A percentile compares a stretch with the other conserved stretches of the same genome.
These are phyloP conservation scores for Fraxinus velutina DNA, from an alignment of 305 asterid species.

Conservation along the genomic window DNA sequence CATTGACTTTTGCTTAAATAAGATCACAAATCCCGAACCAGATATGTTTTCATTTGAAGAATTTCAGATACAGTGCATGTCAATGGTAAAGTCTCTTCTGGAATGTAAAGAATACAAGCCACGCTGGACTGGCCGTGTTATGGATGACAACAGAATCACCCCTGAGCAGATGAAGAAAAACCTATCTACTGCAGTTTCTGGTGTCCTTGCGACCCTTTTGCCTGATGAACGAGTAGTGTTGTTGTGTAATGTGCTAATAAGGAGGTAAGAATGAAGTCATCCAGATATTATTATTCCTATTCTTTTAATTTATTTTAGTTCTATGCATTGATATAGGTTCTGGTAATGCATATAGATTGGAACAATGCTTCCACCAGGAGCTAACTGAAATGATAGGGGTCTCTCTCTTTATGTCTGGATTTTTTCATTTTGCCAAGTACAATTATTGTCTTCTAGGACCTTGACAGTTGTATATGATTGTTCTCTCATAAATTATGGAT, in stretches of 20 bases:
- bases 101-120: constrained; percentile 91
- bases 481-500: not conserved
- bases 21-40: constrained; percentile 84
- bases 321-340: constrained; percentile 15
- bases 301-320: not conserved
- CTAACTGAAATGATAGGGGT: not conserved
- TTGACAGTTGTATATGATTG: not conserved
- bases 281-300: not conserved
- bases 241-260: constrained; percentile 74
- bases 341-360: constrained; percentile 10
- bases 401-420: not conserved
- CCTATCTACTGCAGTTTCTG: constrained; percentile 63
- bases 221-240: constrained; percentile 80
- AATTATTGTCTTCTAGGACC: constrained; percentile 3
- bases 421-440: not conserved
- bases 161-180: constrained; percentile 81
- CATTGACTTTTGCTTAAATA: constrained; percentile 76
- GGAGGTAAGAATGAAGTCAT: constrained; percentile 52
- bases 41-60: constrained; percentile 61
- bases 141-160: constrained; percentile 72
- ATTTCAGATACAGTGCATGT: constrained; percentile 83
- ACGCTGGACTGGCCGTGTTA: constrained; percentile 76
- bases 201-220: constrained; percentile 64
- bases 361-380: constrained; percentile 15
- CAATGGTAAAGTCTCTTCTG: constrained; percentile 75